These are phyloP conservation scores for Liriodendron chinense DNA, from an alignment of 164 flowering plant genomes.

Conservation along the genomic window DNA sequence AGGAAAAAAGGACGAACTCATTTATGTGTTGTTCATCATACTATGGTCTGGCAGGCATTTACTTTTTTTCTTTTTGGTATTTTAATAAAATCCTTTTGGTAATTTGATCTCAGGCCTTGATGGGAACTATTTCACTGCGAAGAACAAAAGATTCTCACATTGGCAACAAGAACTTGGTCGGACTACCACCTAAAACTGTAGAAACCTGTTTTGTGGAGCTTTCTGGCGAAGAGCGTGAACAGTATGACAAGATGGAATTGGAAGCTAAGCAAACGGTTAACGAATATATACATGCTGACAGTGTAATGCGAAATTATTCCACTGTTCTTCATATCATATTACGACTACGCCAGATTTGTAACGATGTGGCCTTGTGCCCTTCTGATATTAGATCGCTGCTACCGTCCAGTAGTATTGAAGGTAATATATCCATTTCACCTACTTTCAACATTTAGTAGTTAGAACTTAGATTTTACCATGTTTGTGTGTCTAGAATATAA, in stretches of 20 bases:
- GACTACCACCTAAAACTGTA: constrained; percentile 67
- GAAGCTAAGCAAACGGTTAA: constrained; percentile 51
- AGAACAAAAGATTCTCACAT: constrained; percentile 58
- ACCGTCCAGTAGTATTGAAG: constrained; percentile 60
- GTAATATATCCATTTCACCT: constrained; percentile 28
- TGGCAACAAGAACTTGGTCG: constrained; percentile 33
- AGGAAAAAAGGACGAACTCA: neutral
- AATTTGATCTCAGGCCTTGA: constrained; percentile 50
- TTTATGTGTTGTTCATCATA: neutral
- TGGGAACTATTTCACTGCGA: constrained; percentile 78
- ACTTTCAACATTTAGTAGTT: neutral
- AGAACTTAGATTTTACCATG: too few relatives aligned
- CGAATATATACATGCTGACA: constrained; percentile 37
- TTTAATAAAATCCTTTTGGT: neutral
- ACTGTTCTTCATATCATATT: constrained; percentile 66
- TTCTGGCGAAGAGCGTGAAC: constrained; percentile 61
- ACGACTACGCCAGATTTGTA: constrained; percentile 85
- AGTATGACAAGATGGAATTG: constrained; percentile 74
- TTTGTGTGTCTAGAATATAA: too few relatives aligned
- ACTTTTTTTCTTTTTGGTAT: neutral
- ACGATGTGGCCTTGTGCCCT: constrained; percentile 64
- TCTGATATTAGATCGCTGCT: constrained; percentile 53
- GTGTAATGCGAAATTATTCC: constrained; percentile 52
- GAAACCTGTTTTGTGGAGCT: constrained; percentile 72
- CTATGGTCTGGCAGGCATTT: neutral